A percentile compares a stretch with the other conserved stretches of the same genome.
Evolutionary conservation across 2,329 filamentous ascomycete species (phyloP).

Genomic region (Nemania sp.): DNA sequence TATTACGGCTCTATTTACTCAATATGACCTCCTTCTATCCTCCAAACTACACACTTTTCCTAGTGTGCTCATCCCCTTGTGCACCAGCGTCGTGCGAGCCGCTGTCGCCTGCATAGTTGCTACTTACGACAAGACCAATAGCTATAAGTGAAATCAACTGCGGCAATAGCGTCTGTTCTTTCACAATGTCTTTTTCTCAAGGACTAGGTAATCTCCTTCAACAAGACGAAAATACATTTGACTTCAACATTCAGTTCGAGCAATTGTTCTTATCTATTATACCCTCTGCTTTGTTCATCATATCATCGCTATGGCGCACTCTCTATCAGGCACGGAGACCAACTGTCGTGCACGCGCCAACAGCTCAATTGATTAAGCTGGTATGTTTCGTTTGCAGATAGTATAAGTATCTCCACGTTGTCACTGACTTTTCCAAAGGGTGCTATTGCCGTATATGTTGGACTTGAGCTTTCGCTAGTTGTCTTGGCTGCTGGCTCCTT

Average conservation of each 20-base stretch:
- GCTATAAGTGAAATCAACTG: background rate
- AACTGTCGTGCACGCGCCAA: background rate
- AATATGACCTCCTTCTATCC: no score
- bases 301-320: background rate
- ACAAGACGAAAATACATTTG: background rate
- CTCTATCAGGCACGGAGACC: constrained; percentile 31
- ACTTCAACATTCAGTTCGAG: constrained; percentile 41
- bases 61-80: no score
- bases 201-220: constrained; percentile 3
- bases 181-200: constrained; percentile 6
- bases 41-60: no score
- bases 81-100: no score
- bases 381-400: background rate
- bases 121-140: background rate
- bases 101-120: no score
- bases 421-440: background rate
- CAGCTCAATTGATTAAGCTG: background rate
- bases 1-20: no score
- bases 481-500: constrained; percentile 27
- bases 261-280: constrained; percentile 41
- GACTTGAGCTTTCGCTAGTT: constrained; percentile 25
- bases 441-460: background rate
- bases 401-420: background rate
- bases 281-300: constrained; percentile 36
- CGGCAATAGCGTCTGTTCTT: background rate